phyloP scores from a whole-genome alignment of 331 rosid genomes.

The Stylosanthes scabra region DNA sequence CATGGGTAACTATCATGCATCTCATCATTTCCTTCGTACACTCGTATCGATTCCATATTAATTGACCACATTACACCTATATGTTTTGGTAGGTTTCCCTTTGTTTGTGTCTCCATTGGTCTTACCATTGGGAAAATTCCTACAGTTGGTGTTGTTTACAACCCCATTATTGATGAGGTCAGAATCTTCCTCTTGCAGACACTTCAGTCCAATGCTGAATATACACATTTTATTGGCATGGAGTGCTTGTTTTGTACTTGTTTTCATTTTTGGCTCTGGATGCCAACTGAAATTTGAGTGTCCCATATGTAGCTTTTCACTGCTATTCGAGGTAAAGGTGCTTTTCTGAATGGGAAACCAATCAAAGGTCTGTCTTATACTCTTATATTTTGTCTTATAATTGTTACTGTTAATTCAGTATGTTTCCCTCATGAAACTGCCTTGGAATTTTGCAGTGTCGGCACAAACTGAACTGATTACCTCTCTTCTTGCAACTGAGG shows the following conservation, averaged over 20 bases:
- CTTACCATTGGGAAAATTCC: slow-evolving; percentile 89
- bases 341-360: slow-evolving; percentile 74
- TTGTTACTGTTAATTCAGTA: slow-evolving; percentile 9
- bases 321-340: slow-evolving; percentile 78
- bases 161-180: slow-evolving; percentile 92
- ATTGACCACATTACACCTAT: slow-evolving; percentile 11
- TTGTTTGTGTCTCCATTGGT: slow-evolving; percentile 96
- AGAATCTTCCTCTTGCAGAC: slow-evolving; percentile 34
- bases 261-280: slow-evolving; percentile 1
- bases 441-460: slow-evolving; percentile 63
- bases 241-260: background rate
- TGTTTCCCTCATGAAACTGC: slow-evolving; percentile 25
- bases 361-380: slow-evolving; percentile 62
- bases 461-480: slow-evolving; percentile 67
- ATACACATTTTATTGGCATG: background rate
- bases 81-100: slow-evolving; percentile 72
- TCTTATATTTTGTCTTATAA: slow-evolving; percentile 18
- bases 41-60: background rate
- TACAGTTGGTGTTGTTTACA: slow-evolving; percentile 90
- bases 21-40: slow-evolving; percentile 31
- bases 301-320: slow-evolving; percentile 71
- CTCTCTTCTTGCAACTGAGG: slow-evolving; percentile 87
- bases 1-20: slow-evolving; percentile 71
- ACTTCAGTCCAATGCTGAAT: background rate
- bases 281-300: slow-evolving; percentile 28